phyloP scores from a whole-genome alignment of 176 grass and related monocot genomes.

The Alloteropsis semialata region DNA sequence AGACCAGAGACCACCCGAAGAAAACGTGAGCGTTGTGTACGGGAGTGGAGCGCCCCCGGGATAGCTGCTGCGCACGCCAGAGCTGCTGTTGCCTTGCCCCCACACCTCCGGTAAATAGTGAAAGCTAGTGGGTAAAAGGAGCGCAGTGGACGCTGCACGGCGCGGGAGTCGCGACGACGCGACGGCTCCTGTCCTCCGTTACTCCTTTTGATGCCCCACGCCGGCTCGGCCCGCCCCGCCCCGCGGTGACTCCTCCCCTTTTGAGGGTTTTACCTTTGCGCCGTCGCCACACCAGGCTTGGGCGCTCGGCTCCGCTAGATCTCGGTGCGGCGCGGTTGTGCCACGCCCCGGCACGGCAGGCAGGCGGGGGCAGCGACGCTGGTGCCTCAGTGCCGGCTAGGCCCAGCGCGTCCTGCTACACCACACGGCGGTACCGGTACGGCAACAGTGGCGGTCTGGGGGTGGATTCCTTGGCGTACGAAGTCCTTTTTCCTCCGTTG shows the following conservation, averaged over 20 bases:
- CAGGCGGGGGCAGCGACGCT: background rate
- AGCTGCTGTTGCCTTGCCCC: background rate
- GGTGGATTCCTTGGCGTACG: background rate
- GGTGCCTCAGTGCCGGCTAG: background rate
- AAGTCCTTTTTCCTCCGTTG: background rate
- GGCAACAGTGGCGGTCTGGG: background rate
- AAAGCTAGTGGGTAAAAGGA: background rate
- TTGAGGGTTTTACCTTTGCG: background rate
- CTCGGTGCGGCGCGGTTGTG: background rate
- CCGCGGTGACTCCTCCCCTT: background rate
- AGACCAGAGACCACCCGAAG: background rate
- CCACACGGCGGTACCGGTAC: too few relatives aligned
- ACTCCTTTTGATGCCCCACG: background rate
- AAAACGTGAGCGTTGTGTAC: background rate
- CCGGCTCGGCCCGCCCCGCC: too few relatives aligned
- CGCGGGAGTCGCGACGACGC: background rate
- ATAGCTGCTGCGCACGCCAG: constrained; percentile 37
- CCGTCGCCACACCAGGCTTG: background rate
- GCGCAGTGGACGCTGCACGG: too few relatives aligned
- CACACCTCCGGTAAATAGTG: constrained; percentile 8
- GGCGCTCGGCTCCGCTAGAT: background rate
- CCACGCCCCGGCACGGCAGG: background rate
- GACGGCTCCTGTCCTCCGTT: background rate
- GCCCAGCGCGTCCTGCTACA: background rate
- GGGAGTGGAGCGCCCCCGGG: constrained; percentile 15